These are phyloP conservation scores for Wickerhamomyces tratensis DNA, from an alignment of 805 yeast species.

Conservation along the genomic window DNA sequence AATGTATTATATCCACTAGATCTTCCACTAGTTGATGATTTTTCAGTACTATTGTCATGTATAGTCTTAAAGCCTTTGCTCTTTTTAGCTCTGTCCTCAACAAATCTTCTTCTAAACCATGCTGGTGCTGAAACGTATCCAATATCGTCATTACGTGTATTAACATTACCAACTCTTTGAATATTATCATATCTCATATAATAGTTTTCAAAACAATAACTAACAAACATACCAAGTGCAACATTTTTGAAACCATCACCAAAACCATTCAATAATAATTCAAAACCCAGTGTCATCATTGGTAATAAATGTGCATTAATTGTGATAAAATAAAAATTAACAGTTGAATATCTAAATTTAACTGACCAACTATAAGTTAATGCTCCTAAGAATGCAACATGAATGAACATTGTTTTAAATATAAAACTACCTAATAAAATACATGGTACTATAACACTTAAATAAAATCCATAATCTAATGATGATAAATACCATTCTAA, in stretches of 20 bases:
- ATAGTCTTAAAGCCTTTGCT: conserved; percentile 5
- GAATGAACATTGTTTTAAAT: conserved; percentile 17
- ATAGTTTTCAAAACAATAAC: conserved; percentile 12
- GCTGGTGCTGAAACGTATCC: conserved; percentile 50
- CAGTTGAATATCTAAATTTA: conserved; percentile 37
- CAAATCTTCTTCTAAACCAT: conserved; percentile 26
- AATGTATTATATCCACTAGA: conserved; percentile 14
- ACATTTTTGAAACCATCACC: neutral
- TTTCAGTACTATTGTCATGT: conserved; percentile 7
- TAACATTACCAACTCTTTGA: conserved; percentile 22
- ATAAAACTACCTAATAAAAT: conserved; percentile 26
- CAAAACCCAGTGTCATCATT: conserved; percentile 31
- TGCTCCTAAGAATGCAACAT: conserved; percentile 37
- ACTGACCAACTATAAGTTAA: conserved; percentile 54
- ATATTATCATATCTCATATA: conserved; percentile 14
- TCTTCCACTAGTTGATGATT: conserved; percentile 8
- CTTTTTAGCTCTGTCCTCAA: conserved; percentile 8
- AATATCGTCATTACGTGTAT: conserved; percentile 26
- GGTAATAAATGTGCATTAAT: conserved; percentile 54
- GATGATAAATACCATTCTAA: conserved; percentile 37
- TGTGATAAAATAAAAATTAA: conserved; percentile 43
- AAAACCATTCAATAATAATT: conserved; percentile 33
- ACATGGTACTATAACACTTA: conserved; percentile 36
- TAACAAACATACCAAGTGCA: neutral
- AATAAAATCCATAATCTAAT: conserved; percentile 50